These are phyloP conservation scores for Xylariomycetidae sp. DNA, from an alignment of 2,329 filamentous ascomycete genomes.

Conservation along the genomic window DNA sequence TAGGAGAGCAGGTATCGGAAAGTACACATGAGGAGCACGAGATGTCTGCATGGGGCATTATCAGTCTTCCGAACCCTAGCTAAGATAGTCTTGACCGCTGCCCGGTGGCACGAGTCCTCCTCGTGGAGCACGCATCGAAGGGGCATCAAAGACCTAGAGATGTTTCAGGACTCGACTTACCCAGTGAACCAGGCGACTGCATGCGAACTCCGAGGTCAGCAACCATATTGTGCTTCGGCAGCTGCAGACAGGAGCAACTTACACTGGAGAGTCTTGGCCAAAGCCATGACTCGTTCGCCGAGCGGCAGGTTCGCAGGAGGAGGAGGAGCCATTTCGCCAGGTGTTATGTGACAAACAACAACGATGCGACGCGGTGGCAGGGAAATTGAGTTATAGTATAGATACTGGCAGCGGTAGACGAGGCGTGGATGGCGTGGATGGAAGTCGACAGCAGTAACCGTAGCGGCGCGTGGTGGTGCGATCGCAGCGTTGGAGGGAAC, in stretches of 20 bases:
- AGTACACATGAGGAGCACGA: slow-evolving; percentile 77
- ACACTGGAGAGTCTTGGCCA: slow-evolving; percentile 93
- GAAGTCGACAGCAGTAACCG: neutral
- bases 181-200: slow-evolving; percentile 74
- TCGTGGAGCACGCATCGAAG: too few species aligned
- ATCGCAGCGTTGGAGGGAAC: too few species aligned
- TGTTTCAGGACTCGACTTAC: slow-evolving; percentile 46
- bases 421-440: neutral
- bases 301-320: slow-evolving; percentile 64
- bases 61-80: too few species aligned
- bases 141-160: slow-evolving; percentile 5
- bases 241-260: slow-evolving; percentile 32
- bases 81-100: too few species aligned
- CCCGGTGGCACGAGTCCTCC: too few species aligned
- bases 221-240: slow-evolving; percentile 13
- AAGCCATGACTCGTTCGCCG: slow-evolving; percentile 64
- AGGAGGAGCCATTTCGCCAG: slow-evolving; percentile 64
- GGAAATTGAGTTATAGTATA: slow-evolving; percentile 1
- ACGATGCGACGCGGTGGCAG: neutral
- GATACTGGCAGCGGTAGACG: too few species aligned
- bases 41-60: slow-evolving; percentile 53
- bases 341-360: slow-evolving; percentile 4
- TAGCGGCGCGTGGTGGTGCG: too few species aligned
- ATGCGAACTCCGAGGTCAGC: slow-evolving; percentile 30
- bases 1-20: slow-evolving; percentile 80